Base-by-base conservation (phyloP, 169 alveolate genomes). In the Eimeria nieschulzi region DNA sequence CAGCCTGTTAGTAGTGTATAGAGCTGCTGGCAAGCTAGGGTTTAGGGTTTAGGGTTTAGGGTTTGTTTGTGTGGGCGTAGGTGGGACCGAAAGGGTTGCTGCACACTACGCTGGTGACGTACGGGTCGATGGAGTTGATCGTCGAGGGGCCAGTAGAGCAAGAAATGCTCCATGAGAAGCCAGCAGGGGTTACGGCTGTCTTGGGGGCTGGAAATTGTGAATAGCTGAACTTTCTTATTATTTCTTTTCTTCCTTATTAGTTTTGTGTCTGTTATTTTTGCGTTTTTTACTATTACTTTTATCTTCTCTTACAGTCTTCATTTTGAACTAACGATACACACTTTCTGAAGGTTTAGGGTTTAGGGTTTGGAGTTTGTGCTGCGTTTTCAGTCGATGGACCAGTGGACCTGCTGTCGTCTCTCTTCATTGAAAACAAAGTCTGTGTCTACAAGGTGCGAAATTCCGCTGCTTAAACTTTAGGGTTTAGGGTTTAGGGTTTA, bases 161-260 rank as follows among this genome's bases (percentile, higher is more conserved):
- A 46, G 92, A 72, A 26, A 7, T 73, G 46, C 53, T 87, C 3
- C 85, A 71, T 46, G 71, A 72, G 70, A 79, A 78, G 17, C 63
- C 86, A 0, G 71, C 71, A 0, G 68, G 68, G n/a, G 92, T 87
- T 9, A 63, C 82, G 2, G 92, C 92, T 12, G 76, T 87, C 19
- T 26, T 87, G 39, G 92, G 92, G 12, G 92, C 92, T 2, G 92
- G 92, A 33, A 87, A 87, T 66, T 87, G 92, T 87, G 63, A 54
- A 86, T 17, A 72, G 17, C 9, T 72, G 9, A 26, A 8, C n/a
- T 23, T 23, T 17, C 1, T 72, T 9, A 9, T 6, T 75, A 51
- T 0, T 46, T 13, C 8, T 46, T 75, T 26, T 73, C 61, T 51
- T 15, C 19, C 46, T n/a, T 54, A 12, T 19, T 51, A 39, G 9